Evolutionary conservation across 1,284 basidiomycete genomes (phyloP), one percentile per base, ranked within the genome.

Genomic region (Ceratobasidium sp.): DNA sequence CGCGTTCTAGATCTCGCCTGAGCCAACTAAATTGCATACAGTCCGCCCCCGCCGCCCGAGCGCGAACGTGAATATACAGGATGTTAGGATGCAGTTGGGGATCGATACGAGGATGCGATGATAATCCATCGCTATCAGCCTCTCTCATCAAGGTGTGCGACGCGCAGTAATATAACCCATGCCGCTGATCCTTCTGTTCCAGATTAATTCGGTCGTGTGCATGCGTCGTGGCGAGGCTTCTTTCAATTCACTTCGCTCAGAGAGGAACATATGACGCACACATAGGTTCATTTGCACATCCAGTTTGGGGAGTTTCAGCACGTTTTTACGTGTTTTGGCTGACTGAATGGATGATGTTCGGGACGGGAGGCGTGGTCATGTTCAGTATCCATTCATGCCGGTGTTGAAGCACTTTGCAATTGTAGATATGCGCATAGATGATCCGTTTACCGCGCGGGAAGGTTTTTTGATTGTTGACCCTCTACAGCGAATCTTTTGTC

Each of bases 181-280:
- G 61, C 40, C 40, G 39, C 40, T 64, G 61, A 66, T 66, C 9
- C 20, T 49, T 28, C 39, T 63, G 42, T 26, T 23, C 63, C 42
- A 44, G 23, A 63, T 63, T 13, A 20, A 44, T n/a, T 33, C 39
- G 63, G 28, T 64, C 33, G 61, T 3, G n/a, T 64, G 49, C 9
- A 28, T 64, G 40, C 40, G 33, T n/a, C 40, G 63, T 66, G 63
- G 40, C 42, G 26, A 23, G 44, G 63, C 63, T 66, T 66, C 63
- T 66, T 46, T 49, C 63, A 66, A 66, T 66, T 46, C n/a, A 66
- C 26, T 66, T 46, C 42, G 44, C 13, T 46, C 44, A 13, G 44
- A 46, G 44, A 12, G 42, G 15, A 49, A 33, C 13, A 46, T 66
- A 49, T 49, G 63, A 66, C 63, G 44, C 63, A 26, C 63, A 28